Percentiles rank a stretch among this genome's conserved stretches.
These are phyloP conservation scores for Fragaria nilgerrensis DNA, from an alignment of 306 rosid species.

Conservation along the genomic window DNA sequence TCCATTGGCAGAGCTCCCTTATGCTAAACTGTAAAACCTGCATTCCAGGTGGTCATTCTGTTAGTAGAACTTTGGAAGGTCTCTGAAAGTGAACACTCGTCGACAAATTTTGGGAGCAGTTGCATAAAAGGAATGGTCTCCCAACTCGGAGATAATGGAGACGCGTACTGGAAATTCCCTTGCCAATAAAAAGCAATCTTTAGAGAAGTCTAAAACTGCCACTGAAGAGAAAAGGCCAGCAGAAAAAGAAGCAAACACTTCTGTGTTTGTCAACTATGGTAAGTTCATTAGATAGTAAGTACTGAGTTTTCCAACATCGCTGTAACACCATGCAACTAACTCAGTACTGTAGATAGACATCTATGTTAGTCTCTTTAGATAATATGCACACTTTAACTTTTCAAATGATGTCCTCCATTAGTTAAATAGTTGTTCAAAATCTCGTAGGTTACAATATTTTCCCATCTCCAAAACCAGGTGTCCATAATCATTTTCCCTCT, in stretches of 20 bases:
- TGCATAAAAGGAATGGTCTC: slow-evolving; percentile 36
- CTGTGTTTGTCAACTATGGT: slow-evolving; percentile 76
- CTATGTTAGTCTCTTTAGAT: neutral
- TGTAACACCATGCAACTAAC: neutral
- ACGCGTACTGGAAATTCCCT: slow-evolving; percentile 46
- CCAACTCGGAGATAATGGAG: slow-evolving; percentile 58
- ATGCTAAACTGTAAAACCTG: slow-evolving; percentile 10
- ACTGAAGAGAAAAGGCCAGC: slow-evolving; percentile 48
- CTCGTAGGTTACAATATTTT: neutral
- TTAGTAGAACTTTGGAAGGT: neutral
- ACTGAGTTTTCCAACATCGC: neutral
- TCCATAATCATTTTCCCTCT: neutral
- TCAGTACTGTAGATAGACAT: neutral
- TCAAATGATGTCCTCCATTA: neutral
- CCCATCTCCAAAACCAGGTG: neutral
- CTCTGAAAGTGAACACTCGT: slow-evolving; percentile 7
- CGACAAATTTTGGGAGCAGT: slow-evolving; percentile 3
- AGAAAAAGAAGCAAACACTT: slow-evolving; percentile 46
- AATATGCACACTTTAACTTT: neutral
- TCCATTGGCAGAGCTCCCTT: neutral
- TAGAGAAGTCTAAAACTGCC: slow-evolving; percentile 46
- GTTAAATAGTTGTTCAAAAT: neutral
- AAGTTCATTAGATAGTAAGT: slow-evolving; percentile 23
- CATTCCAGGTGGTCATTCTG: slow-evolving; percentile 18
- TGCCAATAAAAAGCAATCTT: slow-evolving; percentile 49